These are phyloP conservation scores for Nidula microcarpa DNA, from an alignment of 768 basidiomycete species.

Conservation along the genomic window DNA sequence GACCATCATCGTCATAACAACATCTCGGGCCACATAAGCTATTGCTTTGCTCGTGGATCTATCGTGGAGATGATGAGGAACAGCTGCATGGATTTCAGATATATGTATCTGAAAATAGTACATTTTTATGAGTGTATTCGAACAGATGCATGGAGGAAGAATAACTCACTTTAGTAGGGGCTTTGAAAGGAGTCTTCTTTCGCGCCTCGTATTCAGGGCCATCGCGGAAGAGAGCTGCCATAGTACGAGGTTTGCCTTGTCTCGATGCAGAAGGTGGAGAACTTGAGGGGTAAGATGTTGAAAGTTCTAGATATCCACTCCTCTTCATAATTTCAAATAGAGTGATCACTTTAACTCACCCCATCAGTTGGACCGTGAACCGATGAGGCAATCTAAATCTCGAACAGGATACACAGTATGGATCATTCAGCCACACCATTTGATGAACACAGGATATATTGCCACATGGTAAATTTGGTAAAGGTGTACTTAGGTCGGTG, in stretches of 20 bases:
- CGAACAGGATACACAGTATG: too few species aligned
- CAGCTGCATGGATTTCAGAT: slow-evolving; percentile 44
- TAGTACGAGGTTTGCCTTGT: slow-evolving; percentile 18
- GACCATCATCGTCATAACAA: slow-evolving; percentile 28
- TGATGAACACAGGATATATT: too few species aligned
- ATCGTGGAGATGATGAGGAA: slow-evolving; percentile 50
- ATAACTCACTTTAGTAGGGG: slow-evolving; percentile 30
- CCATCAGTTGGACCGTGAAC: too few species aligned
- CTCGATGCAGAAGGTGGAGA: too few species aligned
- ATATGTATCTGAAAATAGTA: slow-evolving; percentile 41
- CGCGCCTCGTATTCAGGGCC: slow-evolving; percentile 40
- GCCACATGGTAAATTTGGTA: too few species aligned
- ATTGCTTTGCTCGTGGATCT: slow-evolving; percentile 46
- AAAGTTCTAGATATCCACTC: too few species aligned
- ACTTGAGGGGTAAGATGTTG: too few species aligned
- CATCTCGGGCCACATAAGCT: slow-evolving; percentile 41
- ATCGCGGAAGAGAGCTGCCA: slow-evolving; percentile 31
- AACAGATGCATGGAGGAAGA: neutral
- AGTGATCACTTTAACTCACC: too few species aligned
- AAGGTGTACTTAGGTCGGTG: too few species aligned
- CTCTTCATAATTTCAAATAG: too few species aligned
- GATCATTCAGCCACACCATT: too few species aligned
- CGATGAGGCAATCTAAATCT: too few species aligned
- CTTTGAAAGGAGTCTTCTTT: slow-evolving; percentile 35
- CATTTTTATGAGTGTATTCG: neutral